These are phyloP conservation scores for Zanthoxylum bungeanum DNA, from an alignment of 345 rosid species.

Conservation along the genomic window DNA sequence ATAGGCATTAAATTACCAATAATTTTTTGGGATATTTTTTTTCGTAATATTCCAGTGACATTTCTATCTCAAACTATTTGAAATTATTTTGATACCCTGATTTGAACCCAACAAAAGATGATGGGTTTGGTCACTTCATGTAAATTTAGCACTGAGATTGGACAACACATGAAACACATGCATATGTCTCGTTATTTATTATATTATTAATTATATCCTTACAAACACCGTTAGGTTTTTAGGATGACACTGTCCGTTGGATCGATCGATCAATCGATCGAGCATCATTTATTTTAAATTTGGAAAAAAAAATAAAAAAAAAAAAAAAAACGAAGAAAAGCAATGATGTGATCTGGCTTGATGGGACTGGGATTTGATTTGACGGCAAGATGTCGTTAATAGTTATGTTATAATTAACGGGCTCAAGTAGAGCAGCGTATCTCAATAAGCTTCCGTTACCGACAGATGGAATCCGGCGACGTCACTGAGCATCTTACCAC, in stretches of 20 bases:
- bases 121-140: background rate
- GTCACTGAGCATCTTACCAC: background rate
- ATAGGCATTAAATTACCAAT: too few species aligned
- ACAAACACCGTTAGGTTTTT: background rate
- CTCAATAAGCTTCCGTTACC: background rate
- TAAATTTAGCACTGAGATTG: background rate
- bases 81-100: background rate
- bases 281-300: background rate
- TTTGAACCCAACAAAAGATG: background rate
- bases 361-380: background rate
- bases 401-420: background rate
- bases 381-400: background rate
- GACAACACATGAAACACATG: background rate
- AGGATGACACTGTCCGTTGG: background rate
- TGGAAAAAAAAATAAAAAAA: background rate
- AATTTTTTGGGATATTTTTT: too few species aligned
- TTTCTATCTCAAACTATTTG: too few species aligned
- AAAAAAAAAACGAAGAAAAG: background rate
- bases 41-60: too few species aligned
- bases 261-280: background rate
- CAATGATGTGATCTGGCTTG: background rate
- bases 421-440: background rate
- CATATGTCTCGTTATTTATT: too few species aligned
- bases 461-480: constrained; percentile 2
- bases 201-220: background rate